Percentiles rank a stretch among this genome's conserved stretches.
phyloP scores from a whole-genome alignment of 2,329 filamentous ascomycete species.

The Leptographium wingfieldii region DNA sequence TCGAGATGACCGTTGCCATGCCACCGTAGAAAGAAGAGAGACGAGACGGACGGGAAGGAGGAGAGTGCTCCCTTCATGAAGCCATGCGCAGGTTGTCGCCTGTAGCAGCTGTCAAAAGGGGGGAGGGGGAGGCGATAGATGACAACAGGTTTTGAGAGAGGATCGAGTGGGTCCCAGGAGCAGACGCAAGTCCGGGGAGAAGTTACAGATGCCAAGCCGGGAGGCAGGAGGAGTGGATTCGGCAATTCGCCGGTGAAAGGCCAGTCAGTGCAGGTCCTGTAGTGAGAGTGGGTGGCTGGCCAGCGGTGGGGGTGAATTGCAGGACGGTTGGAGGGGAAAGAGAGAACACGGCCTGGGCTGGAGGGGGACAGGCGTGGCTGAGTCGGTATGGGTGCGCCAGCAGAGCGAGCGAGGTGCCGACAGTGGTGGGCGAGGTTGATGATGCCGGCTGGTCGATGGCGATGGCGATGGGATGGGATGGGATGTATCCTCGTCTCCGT shows the following conservation, averaged over 20 bases:
- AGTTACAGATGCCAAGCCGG: not conserved
- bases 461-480: not conserved
- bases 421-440: not conserved
- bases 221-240: not conserved
- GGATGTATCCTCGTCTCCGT: not conserved
- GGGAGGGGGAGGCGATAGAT: not conserved
- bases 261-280: not conserved
- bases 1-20: conserved; percentile 1
- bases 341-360: not conserved
- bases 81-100: not conserved
- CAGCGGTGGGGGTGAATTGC: not conserved
- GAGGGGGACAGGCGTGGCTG: too few species aligned
- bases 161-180: not conserved
- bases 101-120: not conserved
- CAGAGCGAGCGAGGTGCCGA: not conserved
- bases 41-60: not conserved
- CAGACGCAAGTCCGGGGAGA: not conserved
- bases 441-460: not conserved
- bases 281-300: not conserved
- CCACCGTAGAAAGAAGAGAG: not conserved
- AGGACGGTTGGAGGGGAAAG: not conserved
- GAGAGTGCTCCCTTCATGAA: not conserved
- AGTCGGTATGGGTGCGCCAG: too few species aligned
- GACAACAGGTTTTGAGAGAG: too few species aligned
- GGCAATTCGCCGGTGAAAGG: not conserved